Evolutionary conservation across 331 rosid species (phyloP), one percentile per base, ranked within the genome.

Genomic region (Telfairia occidentalis): DNA sequence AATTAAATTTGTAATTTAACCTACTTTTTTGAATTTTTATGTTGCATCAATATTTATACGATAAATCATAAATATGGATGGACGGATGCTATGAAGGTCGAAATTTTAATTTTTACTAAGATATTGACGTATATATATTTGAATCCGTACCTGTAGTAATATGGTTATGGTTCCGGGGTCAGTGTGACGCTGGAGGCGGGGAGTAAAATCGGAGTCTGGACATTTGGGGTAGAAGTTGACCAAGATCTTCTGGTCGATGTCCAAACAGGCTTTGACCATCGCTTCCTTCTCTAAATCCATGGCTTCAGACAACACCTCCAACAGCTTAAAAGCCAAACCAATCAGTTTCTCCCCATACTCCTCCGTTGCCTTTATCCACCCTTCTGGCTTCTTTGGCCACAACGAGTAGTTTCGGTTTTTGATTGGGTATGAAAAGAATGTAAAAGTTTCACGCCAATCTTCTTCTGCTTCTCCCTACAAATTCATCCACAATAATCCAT

Each of bases 381-480:
- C 96, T 71, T 87, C 85, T 0, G 98, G 98, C 78, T 85, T 92
- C 61, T 89, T 88, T 1, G 97, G 96, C 97, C 98, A 95, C 83
- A 89, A 34, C 2, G 90, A 83, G 53, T 87, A 95, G 78, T 95
- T 90, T 5, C 97, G 77, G 29, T 61, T 43, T 21, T 59, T 78
- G 0, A 80, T 63, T 7, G 98, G 98, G 75, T 90, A 88, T 2
- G 96, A 81, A 42, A 91, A 90, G 48, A 87, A 95, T 1, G 87
- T 95, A 72, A 91, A 87, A 0, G 92, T 74, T 75, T 95, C 97
- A 26, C 98, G 93, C 98, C 98, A 95, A 24, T 95, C 96, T 24
- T 18, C 1, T 2, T 80, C 96, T 0, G 82, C 77, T 46, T 95
- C 98, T 37, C 98, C 98, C 98, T 90, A 49, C 2, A 26, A 58